These are phyloP conservation scores for Rhytidhysteron rufulum DNA, from an alignment of 2,329 filamentous ascomycete species.

Conservation along the genomic window DNA sequence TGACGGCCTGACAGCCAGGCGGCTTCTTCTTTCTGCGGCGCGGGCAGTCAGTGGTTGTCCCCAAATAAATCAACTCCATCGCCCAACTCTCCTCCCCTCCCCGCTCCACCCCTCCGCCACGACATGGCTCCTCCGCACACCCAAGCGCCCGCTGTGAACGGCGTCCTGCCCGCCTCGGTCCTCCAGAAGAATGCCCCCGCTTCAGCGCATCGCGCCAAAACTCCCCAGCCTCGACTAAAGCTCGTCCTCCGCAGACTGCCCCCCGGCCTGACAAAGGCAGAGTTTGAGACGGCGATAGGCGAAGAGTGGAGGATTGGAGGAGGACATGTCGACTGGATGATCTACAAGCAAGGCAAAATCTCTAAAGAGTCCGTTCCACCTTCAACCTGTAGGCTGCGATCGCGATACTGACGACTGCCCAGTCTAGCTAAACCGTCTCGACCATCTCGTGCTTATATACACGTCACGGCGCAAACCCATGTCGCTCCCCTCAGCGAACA, in stretches of 20 bases:
- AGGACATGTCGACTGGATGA: slow-evolving; percentile 81
- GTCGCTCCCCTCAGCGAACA: slow-evolving; percentile 65
- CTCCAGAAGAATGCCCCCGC: slow-evolving; percentile 32
- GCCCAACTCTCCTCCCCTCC: slow-evolving; percentile 1
- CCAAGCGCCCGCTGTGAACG: slow-evolving; percentile 25
- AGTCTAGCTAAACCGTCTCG: slow-evolving; percentile 82
- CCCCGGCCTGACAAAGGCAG: slow-evolving; percentile 74
- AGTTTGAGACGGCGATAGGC: slow-evolving; percentile 70
- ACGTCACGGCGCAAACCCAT: slow-evolving; percentile 68
- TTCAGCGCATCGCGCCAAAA: slow-evolving; percentile 30
- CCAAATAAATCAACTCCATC: background rate
- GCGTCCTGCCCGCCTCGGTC: slow-evolving; percentile 34
- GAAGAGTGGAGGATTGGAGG: slow-evolving; percentile 76
- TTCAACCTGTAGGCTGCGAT: background rate
- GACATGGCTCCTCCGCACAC: slow-evolving; percentile 8
- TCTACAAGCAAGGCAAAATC: slow-evolving; percentile 70
- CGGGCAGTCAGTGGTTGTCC: too few relatives aligned
- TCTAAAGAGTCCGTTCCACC: slow-evolving; percentile 68
- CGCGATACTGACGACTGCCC: slow-evolving; percentile 6
- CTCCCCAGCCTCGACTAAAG: slow-evolving; percentile 68
- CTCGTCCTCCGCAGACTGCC: slow-evolving; percentile 80
- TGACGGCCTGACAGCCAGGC: too few relatives aligned
- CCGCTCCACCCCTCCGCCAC: slow-evolving; percentile 1
- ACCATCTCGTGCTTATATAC: slow-evolving; percentile 77
- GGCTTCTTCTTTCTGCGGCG: too few relatives aligned